Percentiles rank a stretch among this genome's conserved stretches.
These are phyloP conservation scores for Ascoidea rubescens DNA, from an alignment of 805 yeast species.

Conservation along the genomic window DNA sequence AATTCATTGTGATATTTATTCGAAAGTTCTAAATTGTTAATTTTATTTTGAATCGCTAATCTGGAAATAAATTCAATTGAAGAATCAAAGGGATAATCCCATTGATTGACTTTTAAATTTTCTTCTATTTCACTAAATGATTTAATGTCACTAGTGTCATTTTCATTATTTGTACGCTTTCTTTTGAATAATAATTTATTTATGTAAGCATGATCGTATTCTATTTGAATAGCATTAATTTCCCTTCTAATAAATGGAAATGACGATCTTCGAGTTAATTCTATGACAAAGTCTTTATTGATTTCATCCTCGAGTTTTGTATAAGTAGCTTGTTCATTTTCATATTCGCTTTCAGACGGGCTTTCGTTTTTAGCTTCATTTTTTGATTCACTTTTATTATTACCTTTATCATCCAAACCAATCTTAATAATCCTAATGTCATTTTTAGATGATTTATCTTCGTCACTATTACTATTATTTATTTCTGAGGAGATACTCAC, in stretches of 20 bases:
- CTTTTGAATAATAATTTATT: background rate
- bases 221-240: conserved; percentile 16
- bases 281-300: conserved; percentile 6
- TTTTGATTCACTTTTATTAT: background rate
- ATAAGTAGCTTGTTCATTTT: no score
- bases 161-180: background rate
- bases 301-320: no score
- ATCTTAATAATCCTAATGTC: conserved; percentile 12
- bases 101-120: no score
- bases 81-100: background rate
- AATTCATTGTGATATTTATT: no score
- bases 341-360: background rate
- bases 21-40: background rate
- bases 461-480: conserved; percentile 5
- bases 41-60: no score
- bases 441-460: background rate
- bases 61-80: background rate
- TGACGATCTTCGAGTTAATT: conserved; percentile 24
- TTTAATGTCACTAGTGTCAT: background rate
- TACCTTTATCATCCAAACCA: conserved; percentile 1
- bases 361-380: no score
- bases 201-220: conserved; percentile 14
- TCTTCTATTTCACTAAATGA: background rate
- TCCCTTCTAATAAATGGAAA: conserved; percentile 23
- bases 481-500: background rate